Evolutionary conservation across 805 yeast genomes (phyloP), one percentile per base, ranked within the genome.

Genomic region (Candida argentea): DNA sequence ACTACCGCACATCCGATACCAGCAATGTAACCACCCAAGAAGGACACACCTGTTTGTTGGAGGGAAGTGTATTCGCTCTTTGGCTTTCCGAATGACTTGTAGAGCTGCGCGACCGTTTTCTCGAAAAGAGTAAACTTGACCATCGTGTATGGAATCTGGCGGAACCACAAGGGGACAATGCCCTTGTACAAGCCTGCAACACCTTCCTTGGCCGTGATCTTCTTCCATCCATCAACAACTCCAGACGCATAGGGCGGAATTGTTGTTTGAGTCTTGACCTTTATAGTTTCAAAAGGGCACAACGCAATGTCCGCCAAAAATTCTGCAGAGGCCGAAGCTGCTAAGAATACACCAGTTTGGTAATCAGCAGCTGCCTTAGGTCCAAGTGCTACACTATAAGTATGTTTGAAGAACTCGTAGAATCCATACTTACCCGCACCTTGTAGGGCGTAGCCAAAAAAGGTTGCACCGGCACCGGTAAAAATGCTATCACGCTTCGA

Each of bases 111-210:
- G 18, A 89, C 96, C 29, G 87, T 81, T 51, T 75, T 81, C 63
- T 89, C 98, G 61, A 91, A 89, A 15, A 94, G 71, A 6, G 96
- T 89, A 56, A 89, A 91, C 61, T 91, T 89, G 37, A 82, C 93
- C 95, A 89, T 87, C 16, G 97, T 89, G 65, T 89, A 89, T n/a
- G 97, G 98, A 44, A 89, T 81, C 60, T 89, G 98, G 64, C 97
- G 79, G 34, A 76, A 73, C 97, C 97, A 91, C 39, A 89, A 66
- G 9, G 98, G 97, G 6, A 75, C 78, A 30, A 89, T 59, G 30
- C 97, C 97, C 48, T 82, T 80, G 64, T 87, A 89, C 28, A 89
- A 65, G 2, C 85, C 83, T 14, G 62, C 73, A 30, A 79, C 36
- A 9, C 94, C 94, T 49, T 78, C 91, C 11, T 57, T 47, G 4